Base-by-base conservation (phyloP, 1,139 yeast genomes). In the Blastobotrys aristatus region DNA sequence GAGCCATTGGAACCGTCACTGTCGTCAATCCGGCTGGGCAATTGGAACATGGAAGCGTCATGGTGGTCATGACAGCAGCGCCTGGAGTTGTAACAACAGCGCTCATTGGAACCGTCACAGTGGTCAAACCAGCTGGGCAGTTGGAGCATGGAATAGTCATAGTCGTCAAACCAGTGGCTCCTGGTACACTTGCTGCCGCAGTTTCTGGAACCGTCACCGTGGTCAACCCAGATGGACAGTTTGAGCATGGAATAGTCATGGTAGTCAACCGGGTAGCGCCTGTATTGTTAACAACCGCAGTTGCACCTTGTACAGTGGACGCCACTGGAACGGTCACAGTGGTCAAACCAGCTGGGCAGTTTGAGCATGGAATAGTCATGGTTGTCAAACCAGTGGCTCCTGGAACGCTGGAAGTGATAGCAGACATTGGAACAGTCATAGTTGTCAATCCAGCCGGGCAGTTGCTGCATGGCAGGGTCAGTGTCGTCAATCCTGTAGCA, bases 81-180 rank as follows among this genome's bases (percentile, higher is more conserved):
- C 47, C 42, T 3, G 24, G 18, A 14, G 39, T 22, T 35, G 22
- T 6, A 35, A 5, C 10, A 10, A 21, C n/a, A 11, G 14, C 18
- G 6, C n/a, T 33, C 37, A 13, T 33, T 5, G 24, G 40, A 17
- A 11, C 13, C 20, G 31, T 2, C 8, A 36, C 18, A 11, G 40
- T 20, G 18, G 40, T 17, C 16, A 21, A 13, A 13, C 37, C 37
- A 33, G 17, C 40, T 20, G 44, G 34, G 17, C 49, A 46, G 24
- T 33, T 31, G 14, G 44, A 13, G 27, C 50, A 47, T 26, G 48
- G 37, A 10, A 49, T 39, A 2, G 54, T 50, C 30, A 47, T 43
- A 6, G 43, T 35, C 2, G 54, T 44, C 14, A 45, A 17, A 14
- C 27, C n/a, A 36, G 40, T 16, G 26, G n/a, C 40, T 17, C 21